phyloP scores from a whole-genome alignment of 2,329 filamentous ascomycete species.

The Epichloe scottii region DNA sequence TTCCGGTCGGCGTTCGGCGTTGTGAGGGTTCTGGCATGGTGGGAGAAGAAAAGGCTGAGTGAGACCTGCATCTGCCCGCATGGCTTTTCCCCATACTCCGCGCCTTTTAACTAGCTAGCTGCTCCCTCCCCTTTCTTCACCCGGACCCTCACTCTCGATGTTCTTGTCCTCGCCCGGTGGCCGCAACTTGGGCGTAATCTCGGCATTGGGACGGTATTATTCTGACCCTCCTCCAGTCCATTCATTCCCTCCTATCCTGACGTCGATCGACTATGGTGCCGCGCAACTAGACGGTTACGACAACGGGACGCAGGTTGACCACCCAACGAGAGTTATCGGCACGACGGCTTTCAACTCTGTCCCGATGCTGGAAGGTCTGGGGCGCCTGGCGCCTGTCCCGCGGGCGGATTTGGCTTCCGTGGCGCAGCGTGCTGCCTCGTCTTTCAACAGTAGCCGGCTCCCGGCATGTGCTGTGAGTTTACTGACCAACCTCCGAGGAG shows the following conservation, averaged over 20 bases:
- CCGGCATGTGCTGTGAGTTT: constrained; percentile 1
- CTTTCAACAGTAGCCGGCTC: not conserved
- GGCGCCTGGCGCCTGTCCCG: not conserved
- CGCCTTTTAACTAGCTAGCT: not conserved
- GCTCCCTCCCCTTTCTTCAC: no score
- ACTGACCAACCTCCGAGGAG: not conserved
- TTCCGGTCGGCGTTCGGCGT: no score
- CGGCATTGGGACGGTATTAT: not conserved
- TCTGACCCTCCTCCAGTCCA: not conserved
- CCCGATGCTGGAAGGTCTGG: not conserved
- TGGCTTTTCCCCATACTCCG: not conserved
- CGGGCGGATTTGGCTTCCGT: not conserved
- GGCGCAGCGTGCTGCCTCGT: not conserved
- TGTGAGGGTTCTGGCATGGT: no score
- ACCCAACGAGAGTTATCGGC: not conserved
- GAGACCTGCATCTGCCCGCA: not conserved
- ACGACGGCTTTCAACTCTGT: not conserved
- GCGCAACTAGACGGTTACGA: not conserved
- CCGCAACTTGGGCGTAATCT: no score
- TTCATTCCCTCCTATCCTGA: no score
- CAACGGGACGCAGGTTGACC: not conserved
- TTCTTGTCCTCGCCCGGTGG: no score
- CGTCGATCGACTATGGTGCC: not conserved
- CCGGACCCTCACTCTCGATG: no score
- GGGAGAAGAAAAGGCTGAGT: not conserved